A percentile compares a stretch with the other conserved stretches of the same genome.
Evolutionary conservation across 2,329 filamentous ascomycete genomes (phyloP).

Genomic region (Polychaeton citri): DNA sequence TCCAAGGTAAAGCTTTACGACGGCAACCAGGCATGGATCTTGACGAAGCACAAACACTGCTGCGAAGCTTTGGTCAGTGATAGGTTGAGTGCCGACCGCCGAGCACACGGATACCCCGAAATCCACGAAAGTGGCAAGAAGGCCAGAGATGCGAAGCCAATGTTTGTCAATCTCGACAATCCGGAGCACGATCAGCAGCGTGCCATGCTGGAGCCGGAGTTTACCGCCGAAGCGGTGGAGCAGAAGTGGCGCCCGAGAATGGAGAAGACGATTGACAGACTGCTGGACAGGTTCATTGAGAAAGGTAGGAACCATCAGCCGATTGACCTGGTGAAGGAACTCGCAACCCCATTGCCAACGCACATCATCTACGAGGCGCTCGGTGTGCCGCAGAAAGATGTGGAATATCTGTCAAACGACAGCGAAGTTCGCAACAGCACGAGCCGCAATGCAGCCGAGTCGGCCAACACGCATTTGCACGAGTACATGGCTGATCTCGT

Average conservation of each 20-base stretch:
- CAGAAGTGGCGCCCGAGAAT: slow-evolving; percentile 33
- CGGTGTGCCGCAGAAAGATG: slow-evolving; percentile 35
- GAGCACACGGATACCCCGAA: slow-evolving; percentile 32
- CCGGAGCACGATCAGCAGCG: slow-evolving; percentile 36
- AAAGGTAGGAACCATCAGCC: slow-evolving; percentile 23
- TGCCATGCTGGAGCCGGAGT: slow-evolving; percentile 35
- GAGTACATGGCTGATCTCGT: slow-evolving; percentile 33
- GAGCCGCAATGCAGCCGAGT: slow-evolving; percentile 1
- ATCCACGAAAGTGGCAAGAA: slow-evolving; percentile 33
- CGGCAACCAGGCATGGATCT: no score
- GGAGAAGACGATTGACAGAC: slow-evolving; percentile 30
- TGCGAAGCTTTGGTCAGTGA: background rate
- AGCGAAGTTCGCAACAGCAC: slow-evolving; percentile 2
- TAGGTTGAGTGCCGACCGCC: slow-evolving; percentile 9
- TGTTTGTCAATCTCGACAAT: slow-evolving; percentile 40
- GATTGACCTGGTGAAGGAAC: slow-evolving; percentile 34
- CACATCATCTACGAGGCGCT: slow-evolving; percentile 39
- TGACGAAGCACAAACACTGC: slow-evolving; percentile 1
- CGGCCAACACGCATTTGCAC: slow-evolving; percentile 26
- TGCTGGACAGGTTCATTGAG: slow-evolving; percentile 29
- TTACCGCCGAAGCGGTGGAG: slow-evolving; percentile 27
- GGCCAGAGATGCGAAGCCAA: slow-evolving; percentile 36
- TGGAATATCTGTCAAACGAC: slow-evolving; percentile 26
- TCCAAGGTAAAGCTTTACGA: no score
- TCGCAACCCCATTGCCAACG: slow-evolving; percentile 34